Percentiles rank a stretch among this genome's conserved stretches.
Conservation (phyloP, 495 filamentous ascomycete species). For the Umbilicaria muhlenbergii region DNA sequence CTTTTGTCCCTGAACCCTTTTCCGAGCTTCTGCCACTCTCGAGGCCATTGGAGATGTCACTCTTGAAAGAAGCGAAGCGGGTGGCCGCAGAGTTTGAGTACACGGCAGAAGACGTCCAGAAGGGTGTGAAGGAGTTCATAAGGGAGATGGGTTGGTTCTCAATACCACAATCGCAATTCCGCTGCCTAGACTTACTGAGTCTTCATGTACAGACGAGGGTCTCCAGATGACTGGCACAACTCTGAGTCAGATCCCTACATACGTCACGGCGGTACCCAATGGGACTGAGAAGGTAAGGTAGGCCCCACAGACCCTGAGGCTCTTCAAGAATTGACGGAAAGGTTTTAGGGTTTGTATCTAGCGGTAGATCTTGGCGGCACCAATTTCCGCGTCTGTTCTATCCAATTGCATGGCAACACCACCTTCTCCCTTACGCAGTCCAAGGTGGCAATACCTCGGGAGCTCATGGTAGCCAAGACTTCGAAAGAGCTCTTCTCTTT, state of each 20-base stretch:
- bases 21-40: constrained; percentile 7
- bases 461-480: constrained; percentile 80
- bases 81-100: constrained; percentile 83
- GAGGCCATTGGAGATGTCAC: constrained; percentile 25
- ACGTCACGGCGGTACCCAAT: constrained; percentile 90
- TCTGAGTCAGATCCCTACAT: constrained; percentile 91
- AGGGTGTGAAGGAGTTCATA: constrained; percentile 70
- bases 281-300: constrained; percentile 69
- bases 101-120: constrained; percentile 58
- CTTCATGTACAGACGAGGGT: constrained; percentile 48
- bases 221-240: constrained; percentile 60
- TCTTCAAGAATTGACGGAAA: not conserved
- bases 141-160: constrained; percentile 54
- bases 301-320: not conserved
- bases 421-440: constrained; percentile 84
- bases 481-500: constrained; percentile 84
- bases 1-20: constrained; percentile 2
- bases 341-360: constrained; percentile 68
- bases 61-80: constrained; percentile 58
- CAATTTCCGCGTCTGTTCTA: constrained; percentile 94
- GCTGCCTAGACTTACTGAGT: no score
- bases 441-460: constrained; percentile 79
- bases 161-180: not conserved
- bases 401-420: constrained; percentile 77
- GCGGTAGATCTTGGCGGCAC: constrained; percentile 95